Base-by-base conservation (phyloP, 2,329 filamentous ascomycete species). In the Aspergillus fumigatiaffinis region DNA sequence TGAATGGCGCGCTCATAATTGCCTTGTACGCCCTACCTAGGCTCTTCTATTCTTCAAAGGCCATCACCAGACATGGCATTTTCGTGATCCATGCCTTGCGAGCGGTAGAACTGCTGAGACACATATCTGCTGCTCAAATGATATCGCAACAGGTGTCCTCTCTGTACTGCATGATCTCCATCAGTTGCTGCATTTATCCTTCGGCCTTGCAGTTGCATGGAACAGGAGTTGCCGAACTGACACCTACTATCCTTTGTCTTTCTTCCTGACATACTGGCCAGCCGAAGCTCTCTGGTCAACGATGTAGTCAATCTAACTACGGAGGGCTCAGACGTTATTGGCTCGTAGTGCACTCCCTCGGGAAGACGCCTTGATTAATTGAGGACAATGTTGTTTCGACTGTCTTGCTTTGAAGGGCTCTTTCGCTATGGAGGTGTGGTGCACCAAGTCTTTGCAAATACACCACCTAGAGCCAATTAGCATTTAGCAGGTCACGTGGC, bases 141-240 rank as follows among this genome's bases (percentile, higher is more conserved):
- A 53, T 32, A 59, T 53, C 38, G 8, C 17, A 46, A 44, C 60
- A 63, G 59, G 59, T 62, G 60, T 56, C 56, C 49, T 57, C 28
- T 20, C 44, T 51, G 17, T 51, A 52, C 59, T 58, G 57, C 55
- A 49, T 44, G 23, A 29, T 53, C 53, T 57, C 54, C 56, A 53
- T 56, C 48, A 44, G 52, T 53, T 47, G 38, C 53, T 58, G 51
- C 51, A 50, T 42, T 7, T 46, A 23, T 17, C 21, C 42, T 46
- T 46, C 20, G 42, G 42, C 21, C 42, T 23, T 46, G 42, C 44
- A 14, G 10, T 23, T 46, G 42, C 44, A 14, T 23, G 14, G 5
- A 47, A 25, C 20, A 23, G 8, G 2, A 47, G 20, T 23, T 47
- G 44, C 23, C 44, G 12, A 47, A 23, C 10, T 26, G 8, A 23